Percentiles rank a stretch among this genome's conserved stretches.
Conservation (phyloP, 1,139 yeast genomes). For the Nadsonia commutata region DNA sequence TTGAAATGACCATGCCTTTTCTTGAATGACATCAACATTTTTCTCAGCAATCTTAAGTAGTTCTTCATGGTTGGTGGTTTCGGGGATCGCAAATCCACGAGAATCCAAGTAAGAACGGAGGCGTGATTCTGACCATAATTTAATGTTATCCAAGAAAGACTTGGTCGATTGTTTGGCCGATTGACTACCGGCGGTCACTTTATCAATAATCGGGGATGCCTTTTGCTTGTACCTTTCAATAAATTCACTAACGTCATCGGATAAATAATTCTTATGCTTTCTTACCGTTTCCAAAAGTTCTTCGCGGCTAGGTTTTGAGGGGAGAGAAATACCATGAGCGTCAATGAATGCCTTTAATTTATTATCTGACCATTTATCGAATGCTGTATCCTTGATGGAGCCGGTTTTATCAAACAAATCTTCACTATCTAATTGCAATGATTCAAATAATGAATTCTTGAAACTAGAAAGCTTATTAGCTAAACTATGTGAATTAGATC, state of each 20-base stretch:
- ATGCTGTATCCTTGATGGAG: constrained; percentile 30
- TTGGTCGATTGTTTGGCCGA: constrained; percentile 11
- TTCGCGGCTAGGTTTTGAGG: constrained; percentile 20
- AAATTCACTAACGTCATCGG: constrained; percentile 12
- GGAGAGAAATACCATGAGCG: constrained; percentile 28
- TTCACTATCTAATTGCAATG: constrained; percentile 31
- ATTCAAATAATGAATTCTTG: constrained; percentile 30
- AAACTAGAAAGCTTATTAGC: constrained; percentile 15
- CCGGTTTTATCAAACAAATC: constrained; percentile 29
- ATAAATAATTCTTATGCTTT: constrained; percentile 19
- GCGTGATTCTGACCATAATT: constrained; percentile 24
- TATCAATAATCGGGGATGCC: constrained; percentile 13
- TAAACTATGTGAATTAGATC: constrained; percentile 28
- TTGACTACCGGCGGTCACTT: constrained; percentile 14
- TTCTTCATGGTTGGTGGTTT: constrained; percentile 31
- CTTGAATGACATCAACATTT: constrained; percentile 16
- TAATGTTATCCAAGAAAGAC: constrained; percentile 15
- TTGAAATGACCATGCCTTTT: constrained; percentile 29
- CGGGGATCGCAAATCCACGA: constrained; percentile 35
- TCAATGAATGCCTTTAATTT: constrained; percentile 35
- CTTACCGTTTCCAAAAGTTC: constrained; percentile 27
- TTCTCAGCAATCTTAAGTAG: constrained; percentile 32
- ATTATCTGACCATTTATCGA: constrained; percentile 33
- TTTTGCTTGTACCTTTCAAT: constrained; percentile 5
- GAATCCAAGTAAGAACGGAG: constrained; percentile 37